Evolutionary conservation across 441 rosid genomes (phyloP), one percentile per base, ranked within the genome.

Genomic region (Melastoma candidum): DNA sequence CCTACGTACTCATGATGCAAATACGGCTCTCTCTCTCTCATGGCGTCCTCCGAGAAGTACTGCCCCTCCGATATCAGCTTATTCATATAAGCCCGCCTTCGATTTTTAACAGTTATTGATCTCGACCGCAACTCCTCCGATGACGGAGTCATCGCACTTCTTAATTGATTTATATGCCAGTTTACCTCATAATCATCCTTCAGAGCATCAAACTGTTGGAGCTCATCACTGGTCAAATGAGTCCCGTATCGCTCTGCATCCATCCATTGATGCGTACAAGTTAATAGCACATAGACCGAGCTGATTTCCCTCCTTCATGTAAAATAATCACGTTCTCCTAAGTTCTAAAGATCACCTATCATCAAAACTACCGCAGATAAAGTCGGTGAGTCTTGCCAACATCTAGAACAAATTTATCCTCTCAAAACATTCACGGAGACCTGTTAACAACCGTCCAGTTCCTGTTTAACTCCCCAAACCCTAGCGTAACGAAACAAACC

Each of bases 21-120:
- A 74, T 90, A 87, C 2, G 96, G 98, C 67, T 87, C 89, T 63
- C 96, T 78, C 65, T 80, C 96, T 78, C 98, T 81, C 98, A 90
- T 90, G 5, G 88, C 85, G 47, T 90, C 98, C 74, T 90, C 98
- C 0, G 96, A 90, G 61, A 90, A 90, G 60, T 87, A 87, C 25
- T 69, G 77, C 24, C 98, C 96, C 10, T 79, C 93, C 25, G 52
- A 27, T 0, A 90, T 68, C 68, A 87, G 76, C 66, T 68, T 77
- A 62, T 78, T 70, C 66, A 90, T 64, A 56, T 77, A 90, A 9
- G 96, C 98, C 60, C 79, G 60, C 65, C 96, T 82, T 53, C 98
- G 67, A 54, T 90, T 90, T 77, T 84, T 87, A 53, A 85, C 93
- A 32, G 72, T 69, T 59, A 82, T 83, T 0, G 82, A 75, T 76